These are phyloP conservation scores for Phyllosticta citribraziliensis DNA, from an alignment of 2,329 filamentous ascomycete genomes.

Conservation along the genomic window DNA sequence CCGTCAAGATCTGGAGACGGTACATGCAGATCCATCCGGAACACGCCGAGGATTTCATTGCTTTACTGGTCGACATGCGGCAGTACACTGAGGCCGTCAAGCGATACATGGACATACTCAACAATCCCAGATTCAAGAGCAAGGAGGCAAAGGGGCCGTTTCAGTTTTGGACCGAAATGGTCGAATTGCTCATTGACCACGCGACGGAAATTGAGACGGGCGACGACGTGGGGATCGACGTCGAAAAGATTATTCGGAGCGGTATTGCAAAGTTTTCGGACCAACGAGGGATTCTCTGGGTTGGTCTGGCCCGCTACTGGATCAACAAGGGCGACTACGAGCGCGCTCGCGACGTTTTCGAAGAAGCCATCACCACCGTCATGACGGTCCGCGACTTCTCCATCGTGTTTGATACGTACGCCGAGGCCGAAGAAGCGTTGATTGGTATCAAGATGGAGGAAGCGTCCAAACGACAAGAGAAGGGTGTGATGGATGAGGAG, in stretches of 20 bases:
- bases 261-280: constrained; percentile 86
- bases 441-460: constrained; percentile 87
- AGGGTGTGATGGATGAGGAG: constrained; percentile 66
- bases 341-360: constrained; percentile 82
- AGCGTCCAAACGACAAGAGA: constrained; percentile 68
- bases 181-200: constrained; percentile 85
- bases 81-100: constrained; percentile 86
- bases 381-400: constrained; percentile 99
- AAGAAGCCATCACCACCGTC: constrained; percentile 92
- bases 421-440: constrained; percentile 93
- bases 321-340: constrained; percentile 89
- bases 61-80: constrained; percentile 69
- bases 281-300: constrained; percentile 91
- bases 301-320: constrained; percentile 91
- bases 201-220: constrained; percentile 76
- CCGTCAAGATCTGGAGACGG: constrained; percentile 84
- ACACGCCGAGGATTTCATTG: constrained; percentile 89
- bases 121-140: constrained; percentile 83
- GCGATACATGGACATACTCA: constrained; percentile 83
- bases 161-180: constrained; percentile 96
- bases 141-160: constrained; percentile 92
- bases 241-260: constrained; percentile 85
- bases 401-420: constrained; percentile 90
- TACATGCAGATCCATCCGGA: constrained; percentile 98
- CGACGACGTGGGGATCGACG: constrained; percentile 73